Base-by-base conservation (phyloP, 768 basidiomycete species). In the Pholiota microspora region DNA sequence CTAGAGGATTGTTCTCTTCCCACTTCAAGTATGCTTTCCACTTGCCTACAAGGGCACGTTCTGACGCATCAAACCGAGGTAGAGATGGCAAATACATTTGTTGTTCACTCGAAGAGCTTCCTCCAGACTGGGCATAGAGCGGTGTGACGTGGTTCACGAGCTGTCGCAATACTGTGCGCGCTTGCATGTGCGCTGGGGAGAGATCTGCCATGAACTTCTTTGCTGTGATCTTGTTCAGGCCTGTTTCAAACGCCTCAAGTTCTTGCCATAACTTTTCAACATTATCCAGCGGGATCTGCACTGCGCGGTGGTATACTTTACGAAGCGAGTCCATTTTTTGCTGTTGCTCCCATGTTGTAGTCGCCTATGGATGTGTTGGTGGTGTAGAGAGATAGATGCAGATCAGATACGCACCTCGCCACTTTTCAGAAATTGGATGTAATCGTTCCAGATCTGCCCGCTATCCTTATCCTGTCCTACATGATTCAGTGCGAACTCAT, bases 11-110 rank as follows among this genome's bases (percentile, higher is more conserved):
- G 60, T 80, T 80, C 69, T 96, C 92, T 70, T 99, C 96, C 90
- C 91, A 98, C 62, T 94, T 94, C 32, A 98, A 73, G 67, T 98
- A 98, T 0, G 81, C 76, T 64, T 92, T 92, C 97, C 97, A 99
- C 23, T 83, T 82, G 21, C 85, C 83, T n/a, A 94, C 83, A 25
- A 89, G 79, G 13, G 79, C 78, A 42, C 89, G 79, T 64, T 97
- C 94, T 1, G 79, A 74, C 1, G 80, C 71, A 24, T 83, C 84
- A 70, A 93, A 92, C 21, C 81, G 87, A 4, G 94, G 89, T 7
- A 80, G 74, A 0, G 83, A 76, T 0, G 90, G 90, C 2, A 94
- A 74, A 55, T 81, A 82, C 25, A 91, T n/a, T 21, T 42, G 18
- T 10, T 8, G 70, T 2, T 82, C 76, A 8, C 45, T 73, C 24